Conservation (phyloP, 805 yeast species). For the Blastobotrys mokoenaii region DNA sequence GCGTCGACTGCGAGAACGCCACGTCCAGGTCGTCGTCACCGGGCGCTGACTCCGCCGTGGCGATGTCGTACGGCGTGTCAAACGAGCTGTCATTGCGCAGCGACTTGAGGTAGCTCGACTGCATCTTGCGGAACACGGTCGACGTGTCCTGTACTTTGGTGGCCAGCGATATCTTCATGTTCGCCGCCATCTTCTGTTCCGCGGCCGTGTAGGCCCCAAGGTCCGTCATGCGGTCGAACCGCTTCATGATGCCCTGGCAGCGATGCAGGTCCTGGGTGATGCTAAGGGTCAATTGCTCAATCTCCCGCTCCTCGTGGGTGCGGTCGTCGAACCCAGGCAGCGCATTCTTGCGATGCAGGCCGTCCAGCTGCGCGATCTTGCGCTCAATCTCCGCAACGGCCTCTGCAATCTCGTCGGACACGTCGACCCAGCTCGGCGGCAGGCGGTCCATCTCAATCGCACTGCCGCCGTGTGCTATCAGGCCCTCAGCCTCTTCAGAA, state of each 20-base stretch:
- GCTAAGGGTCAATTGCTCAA: constrained; percentile 66
- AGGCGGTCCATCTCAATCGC: constrained; percentile 54
- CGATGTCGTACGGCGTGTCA: constrained; percentile 8
- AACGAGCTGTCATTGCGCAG: constrained; percentile 53
- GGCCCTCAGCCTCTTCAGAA: constrained; percentile 52
- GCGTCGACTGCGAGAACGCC: constrained; percentile 31
- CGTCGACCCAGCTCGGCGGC: constrained; percentile 74
- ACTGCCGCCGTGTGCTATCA: constrained; percentile 32
- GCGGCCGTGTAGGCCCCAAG: constrained; percentile 33
- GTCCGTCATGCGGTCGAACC: constrained; percentile 40
- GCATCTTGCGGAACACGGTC: constrained; percentile 73
- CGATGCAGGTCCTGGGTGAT: constrained; percentile 71
- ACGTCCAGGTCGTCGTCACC: constrained; percentile 24
- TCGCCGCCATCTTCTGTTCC: constrained; percentile 62
- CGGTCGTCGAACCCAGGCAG: constrained; percentile 86
- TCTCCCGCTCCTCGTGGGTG: constrained; percentile 61
- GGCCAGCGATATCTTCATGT: constrained; percentile 80
- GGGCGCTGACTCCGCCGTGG: constrained; percentile 5
- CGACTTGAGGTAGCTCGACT: constrained; percentile 79
- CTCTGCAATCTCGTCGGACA: constrained; percentile 63
- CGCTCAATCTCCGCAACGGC: constrained; percentile 43
- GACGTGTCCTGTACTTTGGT: constrained; percentile 72
- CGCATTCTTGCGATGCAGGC: constrained; percentile 69
- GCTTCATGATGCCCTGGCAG: constrained; percentile 69
- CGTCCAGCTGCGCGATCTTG: constrained; percentile 52